Base-by-base conservation (phyloP, 768 basidiomycete genomes). In the Atractiella rhizophila region DNA sequence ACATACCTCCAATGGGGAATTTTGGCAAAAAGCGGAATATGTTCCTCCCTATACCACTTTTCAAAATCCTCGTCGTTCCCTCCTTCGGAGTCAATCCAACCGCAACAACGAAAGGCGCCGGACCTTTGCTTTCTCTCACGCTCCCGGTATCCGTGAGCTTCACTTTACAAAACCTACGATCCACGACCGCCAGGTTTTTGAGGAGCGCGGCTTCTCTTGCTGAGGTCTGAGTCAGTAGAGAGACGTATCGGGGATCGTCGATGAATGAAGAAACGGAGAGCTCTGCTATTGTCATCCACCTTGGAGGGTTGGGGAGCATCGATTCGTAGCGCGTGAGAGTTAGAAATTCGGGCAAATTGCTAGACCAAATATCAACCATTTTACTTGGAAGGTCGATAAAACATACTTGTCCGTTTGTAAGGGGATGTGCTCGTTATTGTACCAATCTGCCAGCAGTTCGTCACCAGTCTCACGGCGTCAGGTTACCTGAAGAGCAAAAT, bases 271-370 rank as follows among this genome's bases (percentile, higher is more conserved):
- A 49, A 20, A 57, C 56, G 5, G 49, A 43, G 40, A 65, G 51
- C 46, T 62, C 61, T 56, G 63, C 64, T 4, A 56, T 39, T 9
- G 62, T 63, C 4, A 56, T 56, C 51, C 53, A 64, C 12, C 43
- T 45, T 0, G 63, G 64, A 25, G 43, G 46, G 32, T 48, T 33
- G n/a, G 48, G 53, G 48, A 64, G 63, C 15, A 40, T 45, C 5
- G 61, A 59, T 9, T 48, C 40, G 56, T 58, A 62, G 12, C 64
- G 60, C 7, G 54, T 48, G 39, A 58, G 60, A 27, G 46, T 56
- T 19, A 42, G 50, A 48, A 65, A 62, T 10, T 58, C 53, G 44
- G 62, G 55, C 29, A 61, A n/a, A n/a, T n/a, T n/a, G n/a, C n/a
- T n/a, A n/a, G n/a, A n/a, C n/a, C n/a, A n/a, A n/a, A n/a, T n/a